These are phyloP conservation scores for Nidularia pulvinata DNA, from an alignment of 768 basidiomycete species.

Conservation along the genomic window DNA sequence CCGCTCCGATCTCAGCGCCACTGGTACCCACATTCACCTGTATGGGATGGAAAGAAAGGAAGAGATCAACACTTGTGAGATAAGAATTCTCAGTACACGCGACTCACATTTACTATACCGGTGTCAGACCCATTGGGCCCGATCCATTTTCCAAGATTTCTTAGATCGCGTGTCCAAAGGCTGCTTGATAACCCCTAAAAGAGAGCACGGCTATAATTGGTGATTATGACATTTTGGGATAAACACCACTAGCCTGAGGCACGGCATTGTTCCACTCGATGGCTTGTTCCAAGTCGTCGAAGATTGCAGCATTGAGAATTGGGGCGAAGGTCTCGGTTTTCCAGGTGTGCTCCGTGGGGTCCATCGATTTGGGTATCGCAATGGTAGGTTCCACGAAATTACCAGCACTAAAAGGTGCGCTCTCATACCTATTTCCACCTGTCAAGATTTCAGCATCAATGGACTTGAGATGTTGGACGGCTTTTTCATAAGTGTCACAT, in stretches of 20 bases:
- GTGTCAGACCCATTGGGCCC: constrained; percentile 88
- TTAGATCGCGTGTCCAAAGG: constrained; percentile 86
- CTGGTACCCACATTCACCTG: constrained; percentile 62
- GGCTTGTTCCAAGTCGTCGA: constrained; percentile 85
- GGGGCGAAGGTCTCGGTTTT: constrained; percentile 85
- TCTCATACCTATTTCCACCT: constrained; percentile 62
- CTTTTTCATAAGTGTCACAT: constrained; percentile 60
- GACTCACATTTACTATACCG: constrained; percentile 88
- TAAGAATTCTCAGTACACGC: constrained; percentile 1
- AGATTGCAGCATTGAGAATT: constrained; percentile 84
- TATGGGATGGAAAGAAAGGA: constrained; percentile 24
- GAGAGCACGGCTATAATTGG: constrained; percentile 6
- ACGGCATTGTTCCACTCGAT: constrained; percentile 92
- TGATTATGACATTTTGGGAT: constrained; percentile 4
- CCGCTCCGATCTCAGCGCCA: constrained; percentile 70
- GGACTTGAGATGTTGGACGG: constrained; percentile 59
- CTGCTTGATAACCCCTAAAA: constrained; percentile 83
- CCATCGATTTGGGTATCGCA: constrained; percentile 59
- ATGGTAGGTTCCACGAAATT: constrained; percentile 93
- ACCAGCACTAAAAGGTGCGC: constrained; percentile 57
- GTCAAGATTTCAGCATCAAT: constrained; percentile 76
- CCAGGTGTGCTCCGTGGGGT: constrained; percentile 65
- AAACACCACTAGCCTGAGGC: constrained; percentile 51
- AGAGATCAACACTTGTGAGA: constrained; percentile 53
- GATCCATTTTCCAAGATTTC: constrained; percentile 89